Evolutionary conservation across 2,329 filamentous ascomycete species (phyloP).

Genomic region (Neonectria ditissima): DNA sequence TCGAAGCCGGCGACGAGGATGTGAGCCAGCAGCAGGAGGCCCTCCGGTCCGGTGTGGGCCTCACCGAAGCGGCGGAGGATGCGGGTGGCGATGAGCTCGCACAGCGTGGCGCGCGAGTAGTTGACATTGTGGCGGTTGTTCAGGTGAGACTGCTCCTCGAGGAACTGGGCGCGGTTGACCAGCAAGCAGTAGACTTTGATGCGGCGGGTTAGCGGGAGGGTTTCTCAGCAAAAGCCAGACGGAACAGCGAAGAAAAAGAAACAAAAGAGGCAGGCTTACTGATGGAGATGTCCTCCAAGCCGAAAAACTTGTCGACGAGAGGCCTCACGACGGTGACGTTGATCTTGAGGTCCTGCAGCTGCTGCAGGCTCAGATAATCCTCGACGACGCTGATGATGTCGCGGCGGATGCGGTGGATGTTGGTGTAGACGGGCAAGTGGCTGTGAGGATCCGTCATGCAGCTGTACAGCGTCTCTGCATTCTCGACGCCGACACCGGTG

Average conservation of each 20-base stretch:
- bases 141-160: conserved; percentile 80
- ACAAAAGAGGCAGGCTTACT: too few species aligned
- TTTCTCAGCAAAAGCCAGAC: background rate
- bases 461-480: conserved; percentile 59
- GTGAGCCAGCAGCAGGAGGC: conserved; percentile 79
- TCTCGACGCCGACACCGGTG: conserved; percentile 43
- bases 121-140: conserved; percentile 85
- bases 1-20: conserved; percentile 87
- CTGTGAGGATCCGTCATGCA: conserved; percentile 69
- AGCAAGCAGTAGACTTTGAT: conserved; percentile 80
- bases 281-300: conserved; percentile 82
- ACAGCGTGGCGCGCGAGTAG: conserved; percentile 80
- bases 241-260: background rate
- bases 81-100: conserved; percentile 83
- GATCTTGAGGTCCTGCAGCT: conserved; percentile 83
- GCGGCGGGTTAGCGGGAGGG: conserved; percentile 17
- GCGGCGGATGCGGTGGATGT: conserved; percentile 77
- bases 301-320: conserved; percentile 85
- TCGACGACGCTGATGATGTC: conserved; percentile 74
- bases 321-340: conserved; percentile 84
- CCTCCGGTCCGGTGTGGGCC: conserved; percentile 76
- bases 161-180: conserved; percentile 83
- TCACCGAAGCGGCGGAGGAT: conserved; percentile 84
- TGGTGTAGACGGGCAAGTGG: conserved; percentile 79
- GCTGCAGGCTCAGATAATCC: conserved; percentile 75